Conservation (phyloP, 2,329 filamentous ascomycete species). For the Ampelomyces quisqualis region DNA sequence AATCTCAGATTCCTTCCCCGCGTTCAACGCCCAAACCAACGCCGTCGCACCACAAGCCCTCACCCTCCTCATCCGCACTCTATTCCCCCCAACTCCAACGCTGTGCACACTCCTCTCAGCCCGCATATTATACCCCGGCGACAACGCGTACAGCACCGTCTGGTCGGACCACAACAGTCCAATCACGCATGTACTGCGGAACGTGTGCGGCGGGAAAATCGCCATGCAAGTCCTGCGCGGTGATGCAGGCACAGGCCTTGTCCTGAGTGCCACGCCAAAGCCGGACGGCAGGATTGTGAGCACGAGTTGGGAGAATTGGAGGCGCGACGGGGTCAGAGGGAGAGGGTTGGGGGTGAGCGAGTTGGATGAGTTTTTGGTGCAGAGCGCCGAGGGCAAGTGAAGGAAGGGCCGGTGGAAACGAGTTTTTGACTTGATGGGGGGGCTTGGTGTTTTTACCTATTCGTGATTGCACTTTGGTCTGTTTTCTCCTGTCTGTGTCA, state of each 20-base stretch:
- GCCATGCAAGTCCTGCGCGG: constrained; percentile 24
- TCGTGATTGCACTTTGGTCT: too few species aligned
- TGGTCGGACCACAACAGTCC: constrained; percentile 46
- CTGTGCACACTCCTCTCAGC: constrained; percentile 38
- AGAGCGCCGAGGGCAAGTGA: background rate
- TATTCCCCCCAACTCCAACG: constrained; percentile 27
- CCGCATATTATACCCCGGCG: constrained; percentile 45
- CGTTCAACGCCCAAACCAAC: constrained; percentile 20
- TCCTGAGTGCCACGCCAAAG: constrained; percentile 16
- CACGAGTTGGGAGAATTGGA: constrained; percentile 30
- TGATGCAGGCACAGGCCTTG: constrained; percentile 16
- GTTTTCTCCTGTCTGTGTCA: too few species aligned
- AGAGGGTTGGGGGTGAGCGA: constrained; percentile 3
- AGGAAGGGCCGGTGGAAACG: background rate
- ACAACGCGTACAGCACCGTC: constrained; percentile 40
- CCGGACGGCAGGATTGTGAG: constrained; percentile 22
- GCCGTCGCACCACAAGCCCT: constrained; percentile 32
- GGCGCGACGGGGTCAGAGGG: constrained; percentile 4
- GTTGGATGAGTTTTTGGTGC: constrained; percentile 8
- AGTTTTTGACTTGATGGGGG: too few species aligned
- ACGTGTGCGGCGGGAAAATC: constrained; percentile 43
- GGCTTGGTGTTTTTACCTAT: too few species aligned
- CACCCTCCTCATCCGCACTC: constrained; percentile 32
- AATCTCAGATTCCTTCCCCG: background rate
- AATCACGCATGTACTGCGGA: constrained; percentile 40